Evolutionary conservation across 768 basidiomycete genomes (phyloP).

Genomic region (Pilatotrama ljubarskyi): DNA sequence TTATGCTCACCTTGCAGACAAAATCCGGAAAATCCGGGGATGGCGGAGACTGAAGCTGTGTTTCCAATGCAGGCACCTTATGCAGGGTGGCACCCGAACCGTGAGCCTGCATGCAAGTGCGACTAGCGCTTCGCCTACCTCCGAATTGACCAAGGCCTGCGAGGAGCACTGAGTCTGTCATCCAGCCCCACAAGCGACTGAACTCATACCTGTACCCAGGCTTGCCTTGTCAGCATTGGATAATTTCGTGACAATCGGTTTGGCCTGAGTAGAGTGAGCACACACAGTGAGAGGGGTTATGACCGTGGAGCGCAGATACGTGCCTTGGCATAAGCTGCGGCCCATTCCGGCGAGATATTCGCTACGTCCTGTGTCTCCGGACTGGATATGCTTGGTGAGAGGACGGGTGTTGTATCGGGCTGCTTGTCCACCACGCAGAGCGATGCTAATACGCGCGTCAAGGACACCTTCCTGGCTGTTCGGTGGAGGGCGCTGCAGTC

Average conservation of each 20-base stretch:
- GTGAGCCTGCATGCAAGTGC: background rate
- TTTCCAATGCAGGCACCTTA: slow-evolving; percentile 29
- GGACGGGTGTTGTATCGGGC: background rate
- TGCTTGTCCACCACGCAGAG: slow-evolving; percentile 5
- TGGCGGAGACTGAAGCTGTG: slow-evolving; percentile 18
- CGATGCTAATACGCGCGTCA: background rate
- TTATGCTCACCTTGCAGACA: slow-evolving; percentile 24
- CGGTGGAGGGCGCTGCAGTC: background rate
- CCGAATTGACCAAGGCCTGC: slow-evolving; percentile 15
- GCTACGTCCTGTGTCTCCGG: slow-evolving; percentile 1
- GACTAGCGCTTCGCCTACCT: slow-evolving; percentile 6
- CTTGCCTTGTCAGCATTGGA: slow-evolving; percentile 34
- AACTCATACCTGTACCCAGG: slow-evolving; percentile 30
- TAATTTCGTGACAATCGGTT: slow-evolving; percentile 46
- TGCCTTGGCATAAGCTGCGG: slow-evolving; percentile 54
- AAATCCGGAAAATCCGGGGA: slow-evolving; percentile 24
- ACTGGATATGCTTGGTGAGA: background rate
- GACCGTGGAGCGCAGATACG: background rate
- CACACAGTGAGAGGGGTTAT: too few species aligned
- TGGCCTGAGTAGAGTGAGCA: slow-evolving; percentile 38
- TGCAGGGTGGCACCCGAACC: background rate
- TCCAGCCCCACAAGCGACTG: background rate
- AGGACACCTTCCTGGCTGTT: background rate
- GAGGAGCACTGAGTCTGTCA: background rate
- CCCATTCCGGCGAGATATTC: slow-evolving; percentile 48